Conservation (phyloP, 495 filamentous ascomycete species). For the Schizothecium vesticola region DNA sequence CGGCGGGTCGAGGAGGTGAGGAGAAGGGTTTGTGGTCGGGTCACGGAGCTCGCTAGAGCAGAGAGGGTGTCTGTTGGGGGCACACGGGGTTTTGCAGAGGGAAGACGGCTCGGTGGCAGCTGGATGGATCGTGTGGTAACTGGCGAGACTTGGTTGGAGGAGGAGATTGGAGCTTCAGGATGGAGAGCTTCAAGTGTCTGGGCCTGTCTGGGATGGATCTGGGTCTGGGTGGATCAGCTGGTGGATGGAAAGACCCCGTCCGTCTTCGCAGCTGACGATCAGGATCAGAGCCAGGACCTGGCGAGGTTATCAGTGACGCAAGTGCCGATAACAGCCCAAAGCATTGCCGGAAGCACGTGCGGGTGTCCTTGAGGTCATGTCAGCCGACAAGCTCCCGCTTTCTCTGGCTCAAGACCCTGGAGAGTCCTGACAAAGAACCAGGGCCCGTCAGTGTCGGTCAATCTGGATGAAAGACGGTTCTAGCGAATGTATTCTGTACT, state of each 20-base stretch:
- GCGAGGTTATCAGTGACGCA: conserved; percentile 35
- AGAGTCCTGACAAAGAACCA: background rate
- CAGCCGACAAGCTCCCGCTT: conserved; percentile 11
- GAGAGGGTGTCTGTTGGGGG: background rate
- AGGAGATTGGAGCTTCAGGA: background rate
- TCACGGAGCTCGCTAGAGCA: background rate
- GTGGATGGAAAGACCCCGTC: conserved; percentile 1
- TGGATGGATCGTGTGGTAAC: background rate
- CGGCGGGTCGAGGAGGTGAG: background rate
- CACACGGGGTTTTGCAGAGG: background rate
- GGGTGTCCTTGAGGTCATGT: conserved; percentile 1
- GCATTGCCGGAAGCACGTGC: background rate
- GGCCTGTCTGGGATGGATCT: conserved; percentile 1
- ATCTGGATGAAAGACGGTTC: background rate
- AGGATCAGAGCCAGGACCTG: background rate
- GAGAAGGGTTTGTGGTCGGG: background rate
- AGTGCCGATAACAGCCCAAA: conserved; percentile 23
- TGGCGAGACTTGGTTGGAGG: background rate
- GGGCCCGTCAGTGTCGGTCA: background rate
- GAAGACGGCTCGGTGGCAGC: background rate
- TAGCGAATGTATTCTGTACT: background rate
- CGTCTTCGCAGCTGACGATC: background rate
- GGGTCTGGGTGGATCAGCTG: conserved; percentile 21
- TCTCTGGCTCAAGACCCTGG: background rate
- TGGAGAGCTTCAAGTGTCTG: background rate